These are phyloP conservation scores for Boechera divaricarpa DNA, from an alignment of 345 rosid species.

Conservation along the genomic window DNA sequence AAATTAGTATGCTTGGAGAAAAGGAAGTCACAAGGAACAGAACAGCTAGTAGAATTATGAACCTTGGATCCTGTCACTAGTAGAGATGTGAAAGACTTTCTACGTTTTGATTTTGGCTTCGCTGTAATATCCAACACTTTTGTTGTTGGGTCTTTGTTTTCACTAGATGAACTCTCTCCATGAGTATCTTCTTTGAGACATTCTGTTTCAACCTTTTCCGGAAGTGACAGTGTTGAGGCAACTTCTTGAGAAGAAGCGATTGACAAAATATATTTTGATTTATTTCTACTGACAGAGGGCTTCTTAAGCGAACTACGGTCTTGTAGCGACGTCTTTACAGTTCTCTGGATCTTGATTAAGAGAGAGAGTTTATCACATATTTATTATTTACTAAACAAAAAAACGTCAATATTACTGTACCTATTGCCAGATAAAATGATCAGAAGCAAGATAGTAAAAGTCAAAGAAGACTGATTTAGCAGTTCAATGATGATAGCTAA, in stretches of 20 bases:
- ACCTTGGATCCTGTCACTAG: constrained; percentile 86
- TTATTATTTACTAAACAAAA: constrained; percentile 3
- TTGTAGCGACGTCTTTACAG: constrained; percentile 39
- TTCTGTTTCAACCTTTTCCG: constrained; percentile 43
- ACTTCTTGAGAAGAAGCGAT: constrained; percentile 48
- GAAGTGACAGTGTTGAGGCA: constrained; percentile 37
- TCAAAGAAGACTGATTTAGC: constrained; percentile 8
- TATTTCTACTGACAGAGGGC: constrained; percentile 39
- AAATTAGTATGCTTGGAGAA: constrained; percentile 22
- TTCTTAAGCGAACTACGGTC: constrained; percentile 45
- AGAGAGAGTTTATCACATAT: constrained; percentile 26
- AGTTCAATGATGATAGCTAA: constrained; percentile 21
- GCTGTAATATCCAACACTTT: constrained; percentile 45
- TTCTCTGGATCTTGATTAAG: constrained; percentile 36
- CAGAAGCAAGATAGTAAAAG: constrained; percentile 17
- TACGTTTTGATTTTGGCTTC: constrained; percentile 66
- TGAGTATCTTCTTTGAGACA: constrained; percentile 49
- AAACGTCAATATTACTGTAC: constrained; percentile 8
- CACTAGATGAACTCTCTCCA: constrained; percentile 44
- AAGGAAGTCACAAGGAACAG: constrained; percentile 29
- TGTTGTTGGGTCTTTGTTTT: constrained; percentile 36
- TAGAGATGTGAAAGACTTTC: constrained; percentile 87
- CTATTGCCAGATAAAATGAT: constrained; percentile 13
- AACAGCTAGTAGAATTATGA: constrained; percentile 11
- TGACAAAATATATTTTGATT: constrained; percentile 43